Percentiles rank a stretch among this genome's conserved stretches.
phyloP scores from a whole-genome alignment of 352 stramenopile species.

The Phytophthora meadii region DNA sequence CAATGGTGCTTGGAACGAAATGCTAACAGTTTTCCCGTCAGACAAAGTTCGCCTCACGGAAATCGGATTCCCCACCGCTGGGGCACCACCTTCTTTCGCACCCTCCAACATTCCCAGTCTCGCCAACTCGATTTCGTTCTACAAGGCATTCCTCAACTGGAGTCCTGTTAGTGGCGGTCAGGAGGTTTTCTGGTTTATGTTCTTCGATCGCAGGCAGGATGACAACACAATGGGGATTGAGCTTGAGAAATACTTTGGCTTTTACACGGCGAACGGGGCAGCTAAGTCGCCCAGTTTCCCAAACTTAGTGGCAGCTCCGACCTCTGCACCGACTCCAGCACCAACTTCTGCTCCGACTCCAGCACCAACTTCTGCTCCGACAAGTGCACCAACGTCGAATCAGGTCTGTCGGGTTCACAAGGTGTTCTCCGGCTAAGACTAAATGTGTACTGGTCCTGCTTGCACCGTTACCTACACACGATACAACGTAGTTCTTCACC shows the following conservation, averaged over 20 bases:
- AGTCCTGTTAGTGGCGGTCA: conserved; percentile 46
- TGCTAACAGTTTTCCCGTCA: conserved; percentile 51
- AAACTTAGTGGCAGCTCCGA: conserved; percentile 22
- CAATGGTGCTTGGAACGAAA: conserved; percentile 62
- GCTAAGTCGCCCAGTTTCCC: conserved; percentile 57
- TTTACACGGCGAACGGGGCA: conserved; percentile 56
- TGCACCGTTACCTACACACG: not conserved
- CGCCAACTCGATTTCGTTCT: conserved; percentile 59
- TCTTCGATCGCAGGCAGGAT: conserved; percentile 67
- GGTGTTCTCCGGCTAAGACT: conserved; percentile 25
- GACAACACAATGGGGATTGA: conserved; percentile 58
- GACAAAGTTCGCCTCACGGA: conserved; percentile 76
- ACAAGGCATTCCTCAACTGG: conserved; percentile 73
- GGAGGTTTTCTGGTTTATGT: conserved; percentile 85
- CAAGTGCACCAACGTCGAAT: conserved; percentile 3
- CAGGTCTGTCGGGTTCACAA: conserved; percentile 52
- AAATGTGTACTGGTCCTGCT: not conserved
- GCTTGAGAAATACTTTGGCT: conserved; percentile 80
- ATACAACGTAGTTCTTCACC: no score
- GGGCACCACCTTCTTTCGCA: conserved; percentile 39
- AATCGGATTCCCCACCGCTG: conserved; percentile 63
- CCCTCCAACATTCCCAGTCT: conserved; percentile 58
- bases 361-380: conserved; percentile 1
- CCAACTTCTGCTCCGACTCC: not conserved
- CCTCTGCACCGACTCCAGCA: conserved; percentile 16